Base-by-base conservation (phyloP, 805 yeast genomes). In the Saturnispora silvae region DNA sequence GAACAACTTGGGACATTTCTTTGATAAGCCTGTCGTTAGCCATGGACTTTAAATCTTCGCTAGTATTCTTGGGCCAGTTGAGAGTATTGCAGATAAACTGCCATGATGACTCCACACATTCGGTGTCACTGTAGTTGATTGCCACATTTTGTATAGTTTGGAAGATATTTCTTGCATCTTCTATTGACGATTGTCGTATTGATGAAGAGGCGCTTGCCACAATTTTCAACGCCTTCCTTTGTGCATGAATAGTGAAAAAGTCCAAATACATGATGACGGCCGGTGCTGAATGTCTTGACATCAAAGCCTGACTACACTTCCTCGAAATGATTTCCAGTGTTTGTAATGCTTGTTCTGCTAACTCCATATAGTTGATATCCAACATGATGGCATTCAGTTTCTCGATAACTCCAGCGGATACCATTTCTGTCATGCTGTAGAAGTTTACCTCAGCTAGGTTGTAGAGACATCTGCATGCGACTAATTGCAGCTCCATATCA, bases 271-370 rank as follows among this genome's bases (percentile, higher is more conserved):
- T 73, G 31, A 92, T 56, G 43, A 83, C 77, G 0, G 82, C 72
- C 5, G 65, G 58, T 7, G 87, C 54, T 7, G 86, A 79, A 27
- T 80, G 78, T 38, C 73, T 69, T 16, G 64, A 54, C 28, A 84
- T 58, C 11, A 83, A 64, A 20, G 63, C 67, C 29, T 58, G 53
- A 2, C 78, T 72, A 17, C 69, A 61, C 22, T 67, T 67, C 40
- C 77, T 60, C 1, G 86, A 74, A 13, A 81, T 72, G 54, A 72
- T 64, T 51, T 79, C 87, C 32, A 81, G 59, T 0, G 87, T 75
- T 50, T 79, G 87, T 28, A 86, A 59, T 0, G 86, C 85, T 57
- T 87, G 96, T 52, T 89, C 98, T 0, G 95, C 94, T 37, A 89
- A 63, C 53, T 89, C 98, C 37, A 89, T 87, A 52, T 74, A 87